These are phyloP conservation scores for Ustanciosporium gigantosporum DNA, from an alignment of 1,284 basidiomycete species.

Conservation along the genomic window DNA sequence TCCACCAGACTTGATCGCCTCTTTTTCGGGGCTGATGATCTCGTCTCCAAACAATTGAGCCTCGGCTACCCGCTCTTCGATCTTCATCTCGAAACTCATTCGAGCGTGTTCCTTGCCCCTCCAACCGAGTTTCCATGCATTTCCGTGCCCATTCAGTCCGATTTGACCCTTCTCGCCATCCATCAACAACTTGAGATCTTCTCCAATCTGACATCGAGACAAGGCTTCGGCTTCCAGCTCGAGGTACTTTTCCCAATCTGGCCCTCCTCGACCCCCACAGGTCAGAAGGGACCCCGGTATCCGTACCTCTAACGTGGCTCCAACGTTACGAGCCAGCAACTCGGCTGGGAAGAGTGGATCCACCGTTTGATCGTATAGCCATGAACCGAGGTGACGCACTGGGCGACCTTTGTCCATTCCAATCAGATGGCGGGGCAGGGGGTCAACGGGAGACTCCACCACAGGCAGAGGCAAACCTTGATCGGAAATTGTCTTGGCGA, in stretches of 20 bases:
- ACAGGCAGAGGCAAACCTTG: constrained; percentile 3
- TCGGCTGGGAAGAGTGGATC: constrained; percentile 54
- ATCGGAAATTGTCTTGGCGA: neutral
- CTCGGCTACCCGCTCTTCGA: constrained; percentile 29
- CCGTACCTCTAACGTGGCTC: constrained; percentile 57
- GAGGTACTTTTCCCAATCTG: constrained; percentile 22
- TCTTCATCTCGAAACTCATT: constrained; percentile 45
- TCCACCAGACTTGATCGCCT: neutral
- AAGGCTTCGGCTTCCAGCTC: constrained; percentile 13
- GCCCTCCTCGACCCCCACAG: constrained; percentile 13
- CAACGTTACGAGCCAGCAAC: constrained; percentile 53
- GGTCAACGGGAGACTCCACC: constrained; percentile 14
- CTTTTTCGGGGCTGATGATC: neutral
- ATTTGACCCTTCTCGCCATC: constrained; percentile 10
- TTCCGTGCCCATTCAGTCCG: constrained; percentile 18
- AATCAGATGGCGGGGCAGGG: constrained; percentile 39
- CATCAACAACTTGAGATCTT: constrained; percentile 19
- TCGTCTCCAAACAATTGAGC: constrained; percentile 20
- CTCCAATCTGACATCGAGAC: constrained; percentile 17
- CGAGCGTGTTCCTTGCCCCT: constrained; percentile 52
- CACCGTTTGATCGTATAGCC: constrained; percentile 50
- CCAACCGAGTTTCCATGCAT: constrained; percentile 55
- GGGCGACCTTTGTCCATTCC: constrained; percentile 53
- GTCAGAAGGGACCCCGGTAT: constrained; percentile 47
- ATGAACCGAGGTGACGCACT: constrained; percentile 54